Percentiles rank a stretch among this genome's conserved stretches.
These are phyloP conservation scores for Gaultheria prostrata DNA, from an alignment of 148 eudicot genomes.

Conservation along the genomic window DNA sequence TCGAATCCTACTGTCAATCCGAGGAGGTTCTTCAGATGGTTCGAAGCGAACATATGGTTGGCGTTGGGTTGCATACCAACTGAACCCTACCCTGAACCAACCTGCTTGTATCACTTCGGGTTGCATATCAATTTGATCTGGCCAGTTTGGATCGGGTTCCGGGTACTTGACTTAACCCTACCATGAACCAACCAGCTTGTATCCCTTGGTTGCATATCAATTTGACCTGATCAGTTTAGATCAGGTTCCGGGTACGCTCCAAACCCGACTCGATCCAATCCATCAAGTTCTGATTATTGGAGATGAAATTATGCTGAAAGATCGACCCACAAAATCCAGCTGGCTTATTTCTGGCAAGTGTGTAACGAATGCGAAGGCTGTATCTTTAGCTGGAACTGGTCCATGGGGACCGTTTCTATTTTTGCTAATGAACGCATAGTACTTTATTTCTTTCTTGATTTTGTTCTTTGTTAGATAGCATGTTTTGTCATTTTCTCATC, in stretches of 20 bases:
- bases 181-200: no score
- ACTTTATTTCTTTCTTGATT: not conserved
- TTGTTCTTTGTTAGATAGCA: not conserved
- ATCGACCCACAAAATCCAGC: not conserved
- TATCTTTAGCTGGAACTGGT: not conserved
- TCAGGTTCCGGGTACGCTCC: not conserved
- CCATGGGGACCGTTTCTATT: not conserved
- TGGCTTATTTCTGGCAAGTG: not conserved
- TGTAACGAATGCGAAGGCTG: not conserved
- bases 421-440: not conserved
- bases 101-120: no score
- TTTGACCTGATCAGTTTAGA: no score
- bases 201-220: no score
- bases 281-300: not conserved
- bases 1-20: not conserved
- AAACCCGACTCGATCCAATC: not conserved
- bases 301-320: not conserved
- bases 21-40: not conserved
- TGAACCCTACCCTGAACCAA: no score
- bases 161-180: no score
- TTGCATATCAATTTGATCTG: no score
- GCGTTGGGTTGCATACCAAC: not conserved
- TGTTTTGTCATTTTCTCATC: slow-evolving; percentile 1
- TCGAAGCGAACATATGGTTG: not conserved
- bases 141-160: no score